Evolutionary conservation across 768 basidiomycete species (phyloP).

Genomic region (Naematelia encephala): DNA sequence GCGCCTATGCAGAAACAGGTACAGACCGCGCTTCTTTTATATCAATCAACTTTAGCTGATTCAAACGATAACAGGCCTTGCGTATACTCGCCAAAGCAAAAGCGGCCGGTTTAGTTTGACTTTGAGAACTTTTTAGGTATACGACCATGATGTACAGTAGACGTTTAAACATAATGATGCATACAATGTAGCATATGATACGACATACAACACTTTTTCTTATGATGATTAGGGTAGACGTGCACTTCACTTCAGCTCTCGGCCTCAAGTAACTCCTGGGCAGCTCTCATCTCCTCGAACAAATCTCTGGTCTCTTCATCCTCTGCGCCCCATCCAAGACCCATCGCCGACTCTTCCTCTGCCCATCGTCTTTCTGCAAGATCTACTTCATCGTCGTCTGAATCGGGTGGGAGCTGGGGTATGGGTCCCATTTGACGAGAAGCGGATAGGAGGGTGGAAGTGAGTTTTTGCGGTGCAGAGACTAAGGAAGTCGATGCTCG

Average conservation of each 20-base stretch:
- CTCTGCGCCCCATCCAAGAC: conserved; percentile 1
- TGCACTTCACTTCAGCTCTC: conserved; percentile 1
- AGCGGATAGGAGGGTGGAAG: conserved; percentile 55
- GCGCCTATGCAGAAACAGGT: conserved; percentile 86
- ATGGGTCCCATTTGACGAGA: conserved; percentile 9
- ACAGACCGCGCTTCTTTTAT: conserved; percentile 11
- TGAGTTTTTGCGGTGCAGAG: conserved; percentile 60
- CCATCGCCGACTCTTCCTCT: conserved; percentile 11
- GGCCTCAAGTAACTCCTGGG: conserved; percentile 8
- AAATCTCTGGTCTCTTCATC: conserved; percentile 11
- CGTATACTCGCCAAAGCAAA: conserved; percentile 58
- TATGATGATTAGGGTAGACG: too few relatives aligned
- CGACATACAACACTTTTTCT: too few relatives aligned
- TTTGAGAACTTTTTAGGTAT: too few relatives aligned
- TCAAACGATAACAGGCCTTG: conserved; percentile 53
- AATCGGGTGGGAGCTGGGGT: conserved; percentile 14
- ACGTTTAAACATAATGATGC: too few relatives aligned
- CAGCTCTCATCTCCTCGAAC: conserved; percentile 9
- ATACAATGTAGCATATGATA: too few relatives aligned
- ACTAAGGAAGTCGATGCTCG: conserved; percentile 49
- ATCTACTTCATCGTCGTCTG: conserved; percentile 7
- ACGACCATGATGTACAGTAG: too few relatives aligned
- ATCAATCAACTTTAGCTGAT: not conserved
- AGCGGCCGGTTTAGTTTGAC: conserved; percentile 53
- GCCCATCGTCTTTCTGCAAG: conserved; percentile 1